Evolutionary conservation across 1,284 basidiomycete species (phyloP).

Genomic region (Mycena citricolor): DNA sequence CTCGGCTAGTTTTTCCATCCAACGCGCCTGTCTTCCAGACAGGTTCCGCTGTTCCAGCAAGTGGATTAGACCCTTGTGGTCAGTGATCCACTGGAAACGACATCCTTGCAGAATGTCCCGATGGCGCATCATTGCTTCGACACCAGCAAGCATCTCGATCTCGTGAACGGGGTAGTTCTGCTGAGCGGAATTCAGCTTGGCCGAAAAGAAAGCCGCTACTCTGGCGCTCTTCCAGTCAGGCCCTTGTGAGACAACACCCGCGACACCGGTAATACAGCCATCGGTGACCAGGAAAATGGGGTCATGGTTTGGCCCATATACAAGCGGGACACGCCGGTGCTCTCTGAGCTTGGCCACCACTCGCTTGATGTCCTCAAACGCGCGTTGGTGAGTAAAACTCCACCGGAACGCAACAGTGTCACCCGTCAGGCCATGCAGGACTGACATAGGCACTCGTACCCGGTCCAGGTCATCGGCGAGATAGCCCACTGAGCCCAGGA

Average conservation of each 20-base stretch:
- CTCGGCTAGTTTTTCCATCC: constrained; percentile 29
- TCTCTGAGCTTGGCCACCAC: not conserved
- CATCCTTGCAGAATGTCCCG: constrained; percentile 27
- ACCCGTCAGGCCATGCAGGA: constrained; percentile 1
- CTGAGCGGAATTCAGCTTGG: constrained; percentile 32
- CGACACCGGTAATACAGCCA: constrained; percentile 24
- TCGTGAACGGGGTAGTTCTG: constrained; percentile 33
- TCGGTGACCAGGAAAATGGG: constrained; percentile 28
- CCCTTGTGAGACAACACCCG: constrained; percentile 28
- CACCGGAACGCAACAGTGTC: not conserved
- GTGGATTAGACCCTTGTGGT: constrained; percentile 32
- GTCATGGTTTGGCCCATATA: not conserved
- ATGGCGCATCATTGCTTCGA: too few relatives aligned
- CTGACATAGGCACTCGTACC: not conserved
- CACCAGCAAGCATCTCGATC: constrained; percentile 29
- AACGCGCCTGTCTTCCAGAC: constrained; percentile 28
- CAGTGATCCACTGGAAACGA: constrained; percentile 29
- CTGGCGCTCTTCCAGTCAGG: constrained; percentile 20
- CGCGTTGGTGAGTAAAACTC: constrained; percentile 23
- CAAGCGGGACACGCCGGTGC: constrained; percentile 1
- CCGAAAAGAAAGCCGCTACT: constrained; percentile 31
- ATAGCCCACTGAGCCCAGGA: constrained; percentile 28
- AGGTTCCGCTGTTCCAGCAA: constrained; percentile 30
- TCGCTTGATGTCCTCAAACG: constrained; percentile 2
- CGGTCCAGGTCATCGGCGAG: constrained; percentile 17